Evolutionary conservation across 306 rosid genomes (phyloP), one percentile per base, ranked within the genome.

Genomic region (Sindora glabra): DNA sequence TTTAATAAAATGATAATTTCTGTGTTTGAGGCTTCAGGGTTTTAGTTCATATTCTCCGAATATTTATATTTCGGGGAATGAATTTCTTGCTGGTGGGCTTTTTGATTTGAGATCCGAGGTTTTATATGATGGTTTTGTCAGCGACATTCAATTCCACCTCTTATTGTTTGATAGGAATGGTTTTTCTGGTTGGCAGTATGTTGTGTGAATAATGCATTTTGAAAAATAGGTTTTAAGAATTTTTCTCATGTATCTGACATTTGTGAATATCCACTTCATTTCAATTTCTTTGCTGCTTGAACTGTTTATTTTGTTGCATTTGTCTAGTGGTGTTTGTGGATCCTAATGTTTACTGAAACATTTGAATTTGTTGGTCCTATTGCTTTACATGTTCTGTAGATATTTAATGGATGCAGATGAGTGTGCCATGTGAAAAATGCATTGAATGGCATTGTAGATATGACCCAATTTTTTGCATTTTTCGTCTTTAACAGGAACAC

Each of bases 401-500:
- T 41, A 23, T 10, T 12, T 25, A 30, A 48, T 25, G 5, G 5
- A 16, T 24, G 12, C 9, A 34, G 13, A 34, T 2, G 39, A 34
- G 40, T 14, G 10, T 27, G 2, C 36, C 10, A 5, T 38, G 6
- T 29, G 15, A 37, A 24, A 18, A 37, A 33, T 32, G 26, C 48
- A 58, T 52, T 37, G 25, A 56, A 5, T 24, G 48, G 41, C 41
- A 49, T 32, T 52, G 56, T 36, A 33, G 21, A 6, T 10, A 16
- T 50, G 19, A 60, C 41, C 5, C n/a, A n/a, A n/a, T 14, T 3
- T 22, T 1, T n/a, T 45, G n/a, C 5, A n/a, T 59, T 48, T 65
- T 73, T 51, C 16, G 37, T 50, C 52, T 32, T 63, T 50, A 13
- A 45, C 83, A 83, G 85, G 76, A 62, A 47, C 51, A 39, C 16